Evolutionary conservation across 306 rosid species (phyloP).

Genomic region (Hippophae tibetana): DNA sequence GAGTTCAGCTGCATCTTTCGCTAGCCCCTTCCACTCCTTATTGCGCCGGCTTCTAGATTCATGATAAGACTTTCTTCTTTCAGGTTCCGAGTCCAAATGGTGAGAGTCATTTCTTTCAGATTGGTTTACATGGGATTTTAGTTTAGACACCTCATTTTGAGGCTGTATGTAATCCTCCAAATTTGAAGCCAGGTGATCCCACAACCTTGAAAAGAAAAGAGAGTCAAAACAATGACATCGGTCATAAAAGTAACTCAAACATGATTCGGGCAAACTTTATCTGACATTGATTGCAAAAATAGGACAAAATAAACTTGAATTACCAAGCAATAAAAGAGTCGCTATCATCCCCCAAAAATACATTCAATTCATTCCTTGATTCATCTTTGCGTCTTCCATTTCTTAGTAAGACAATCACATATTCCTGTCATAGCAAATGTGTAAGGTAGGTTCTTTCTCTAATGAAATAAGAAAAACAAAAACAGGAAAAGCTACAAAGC

Average conservation of each 20-base stretch:
- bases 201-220: conserved; percentile 49
- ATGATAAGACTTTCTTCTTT: conserved; percentile 37
- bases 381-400: conserved; percentile 82
- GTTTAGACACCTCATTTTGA: conserved; percentile 39
- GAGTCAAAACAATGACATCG: not conserved
- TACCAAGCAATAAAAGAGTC: conserved; percentile 91
- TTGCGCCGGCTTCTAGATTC: conserved; percentile 51
- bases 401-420: conserved; percentile 80
- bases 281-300: not conserved
- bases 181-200: conserved; percentile 81
- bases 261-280: not conserved
- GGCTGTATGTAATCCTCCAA: conserved; percentile 46
- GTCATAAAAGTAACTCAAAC: not conserved
- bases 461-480: not conserved
- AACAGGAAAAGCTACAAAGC: too few species aligned
- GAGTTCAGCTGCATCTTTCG: conserved; percentile 49
- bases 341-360: conserved; percentile 80
- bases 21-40: conserved; percentile 78
- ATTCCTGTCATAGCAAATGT: conserved; percentile 54
- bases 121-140: conserved; percentile 33
- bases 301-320: conserved; percentile 13
- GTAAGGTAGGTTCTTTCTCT: conserved; percentile 8
- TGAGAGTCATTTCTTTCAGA: conserved; percentile 27
- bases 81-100: conserved; percentile 42
- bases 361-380: conserved; percentile 70